phyloP scores from a whole-genome alignment of 352 stramenopile species.

The Phytophthora parvispora region DNA sequence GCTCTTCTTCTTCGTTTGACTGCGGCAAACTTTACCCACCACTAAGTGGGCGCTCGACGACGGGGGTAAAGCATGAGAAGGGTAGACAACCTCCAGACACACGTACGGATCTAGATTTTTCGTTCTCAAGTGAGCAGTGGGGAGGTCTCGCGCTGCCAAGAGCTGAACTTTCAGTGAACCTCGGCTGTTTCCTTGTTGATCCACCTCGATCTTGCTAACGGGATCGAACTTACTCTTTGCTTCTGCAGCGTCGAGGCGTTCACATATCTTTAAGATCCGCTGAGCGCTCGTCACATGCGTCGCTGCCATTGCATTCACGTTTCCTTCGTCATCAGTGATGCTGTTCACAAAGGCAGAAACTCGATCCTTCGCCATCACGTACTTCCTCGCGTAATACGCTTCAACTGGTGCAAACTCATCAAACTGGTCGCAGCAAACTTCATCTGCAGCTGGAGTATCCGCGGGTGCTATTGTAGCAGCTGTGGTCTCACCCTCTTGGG shows the following conservation, averaged over 20 bases:
- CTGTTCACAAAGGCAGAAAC: slow-evolving; percentile 26
- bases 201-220: slow-evolving; percentile 71
- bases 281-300: slow-evolving; percentile 40
- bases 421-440: slow-evolving; percentile 55
- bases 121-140: slow-evolving; percentile 67
- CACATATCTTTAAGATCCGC: slow-evolving; percentile 67
- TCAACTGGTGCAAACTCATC: slow-evolving; percentile 61
- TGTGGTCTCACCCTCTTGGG: slow-evolving; percentile 1
- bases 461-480: background rate
- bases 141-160: slow-evolving; percentile 61
- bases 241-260: slow-evolving; percentile 59
- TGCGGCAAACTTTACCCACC: slow-evolving; percentile 49
- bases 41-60: slow-evolving; percentile 8
- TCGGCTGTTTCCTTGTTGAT: slow-evolving; percentile 57
- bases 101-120: slow-evolving; percentile 85
- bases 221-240: slow-evolving; percentile 57
- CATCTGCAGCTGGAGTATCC: slow-evolving; percentile 19
- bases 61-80: slow-evolving; percentile 31
- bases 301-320: slow-evolving; percentile 3
- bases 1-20: slow-evolving; percentile 75
- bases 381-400: slow-evolving; percentile 56
- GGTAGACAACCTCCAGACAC: slow-evolving; percentile 71
- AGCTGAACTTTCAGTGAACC: slow-evolving; percentile 67
- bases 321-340: slow-evolving; percentile 12
- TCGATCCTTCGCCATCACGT: slow-evolving; percentile 47